Evolutionary conservation across 805 yeast genomes (phyloP).

Genomic region (Myxozyma sirexii): DNA sequence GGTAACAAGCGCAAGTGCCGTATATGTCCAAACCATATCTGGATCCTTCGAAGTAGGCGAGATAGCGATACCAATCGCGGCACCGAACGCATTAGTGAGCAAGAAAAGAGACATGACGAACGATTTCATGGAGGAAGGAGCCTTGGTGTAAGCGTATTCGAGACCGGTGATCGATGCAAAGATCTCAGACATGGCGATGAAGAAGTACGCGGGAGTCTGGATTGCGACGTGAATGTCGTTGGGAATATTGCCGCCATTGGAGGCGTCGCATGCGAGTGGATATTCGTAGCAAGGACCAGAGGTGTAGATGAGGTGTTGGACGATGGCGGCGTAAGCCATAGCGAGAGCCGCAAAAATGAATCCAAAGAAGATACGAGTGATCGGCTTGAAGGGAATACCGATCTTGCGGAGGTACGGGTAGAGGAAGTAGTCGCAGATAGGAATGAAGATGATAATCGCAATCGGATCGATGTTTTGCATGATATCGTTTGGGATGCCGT

Average conservation of each 20-base stretch:
- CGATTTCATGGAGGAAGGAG: conserved; percentile 69
- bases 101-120: conserved; percentile 64
- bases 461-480: conserved; percentile 76
- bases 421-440: conserved; percentile 62
- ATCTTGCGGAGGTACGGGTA: conserved; percentile 56
- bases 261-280: conserved; percentile 58
- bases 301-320: conserved; percentile 68
- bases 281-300: conserved; percentile 73
- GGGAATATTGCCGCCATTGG: conserved; percentile 46
- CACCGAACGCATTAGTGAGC: conserved; percentile 73
- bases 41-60: conserved; percentile 71
- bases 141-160: conserved; percentile 83
- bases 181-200: conserved; percentile 75
- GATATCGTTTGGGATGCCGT: conserved; percentile 79
- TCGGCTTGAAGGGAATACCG: conserved; percentile 63
- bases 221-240: conserved; percentile 66
- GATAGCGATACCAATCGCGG: conserved; percentile 74
- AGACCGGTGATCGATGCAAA: conserved; percentile 80
- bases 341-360: conserved; percentile 65
- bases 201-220: conserved; percentile 72
- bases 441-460: conserved; percentile 75
- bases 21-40: conserved; percentile 68
- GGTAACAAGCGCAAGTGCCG: conserved; percentile 63
- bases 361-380: conserved; percentile 71
- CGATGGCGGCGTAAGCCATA: conserved; percentile 75